Conservation (phyloP, 345 rosid species). For the Euphorbia tirucalli region DNA sequence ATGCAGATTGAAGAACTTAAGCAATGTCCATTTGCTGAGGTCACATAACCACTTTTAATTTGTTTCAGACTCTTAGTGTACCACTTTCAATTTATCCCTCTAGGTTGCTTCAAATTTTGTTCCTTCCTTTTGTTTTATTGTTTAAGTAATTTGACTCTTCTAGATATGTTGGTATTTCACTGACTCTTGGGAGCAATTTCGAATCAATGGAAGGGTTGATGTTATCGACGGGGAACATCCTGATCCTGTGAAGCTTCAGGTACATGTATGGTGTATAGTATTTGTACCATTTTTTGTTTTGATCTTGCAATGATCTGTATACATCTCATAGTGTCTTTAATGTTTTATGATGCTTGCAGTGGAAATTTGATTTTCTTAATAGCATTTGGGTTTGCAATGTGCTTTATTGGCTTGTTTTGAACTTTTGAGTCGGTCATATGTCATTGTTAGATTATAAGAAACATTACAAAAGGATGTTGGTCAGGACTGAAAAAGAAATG, state of each 20-base stretch:
- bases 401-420: not conserved
- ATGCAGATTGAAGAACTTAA: slow-evolving; percentile 78
- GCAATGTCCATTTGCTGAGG: slow-evolving; percentile 83
- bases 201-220: slow-evolving; percentile 74
- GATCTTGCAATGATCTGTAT: not conserved
- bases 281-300: not conserved
- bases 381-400: not conserved
- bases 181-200: slow-evolving; percentile 88
- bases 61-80: not conserved
- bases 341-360: not conserved
- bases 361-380: not conserved
- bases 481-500: not conserved
- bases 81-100: not conserved
- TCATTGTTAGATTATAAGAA: not conserved
- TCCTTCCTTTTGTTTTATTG: not conserved
- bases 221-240: slow-evolving; percentile 62
- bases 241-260: slow-evolving; percentile 69
- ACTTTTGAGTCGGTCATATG: not conserved
- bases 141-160: slow-evolving; percentile 3
- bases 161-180: slow-evolving; percentile 90
- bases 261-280: slow-evolving; percentile 4
- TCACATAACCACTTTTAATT: slow-evolving; percentile 12
- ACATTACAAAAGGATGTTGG: not conserved
- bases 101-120: not conserved
- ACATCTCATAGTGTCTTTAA: not conserved